These are phyloP conservation scores for Auricularia cornea DNA, from an alignment of 768 basidiomycete genomes.

Conservation along the genomic window DNA sequence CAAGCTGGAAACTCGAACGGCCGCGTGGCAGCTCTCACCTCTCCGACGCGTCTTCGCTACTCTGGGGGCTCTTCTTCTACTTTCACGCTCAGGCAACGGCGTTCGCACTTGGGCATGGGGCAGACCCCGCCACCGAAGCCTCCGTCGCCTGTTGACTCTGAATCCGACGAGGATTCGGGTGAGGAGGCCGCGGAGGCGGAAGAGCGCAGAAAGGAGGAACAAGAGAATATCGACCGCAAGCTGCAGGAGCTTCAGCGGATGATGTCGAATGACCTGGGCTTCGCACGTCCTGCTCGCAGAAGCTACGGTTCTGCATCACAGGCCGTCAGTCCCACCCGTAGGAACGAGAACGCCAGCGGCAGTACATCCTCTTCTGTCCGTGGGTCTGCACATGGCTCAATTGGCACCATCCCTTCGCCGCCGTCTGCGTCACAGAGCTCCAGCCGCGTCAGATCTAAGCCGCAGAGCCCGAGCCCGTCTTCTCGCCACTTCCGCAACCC, in stretches of 20 bases:
- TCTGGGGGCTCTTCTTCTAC: conserved; percentile 2
- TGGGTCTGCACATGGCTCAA: conserved; percentile 68
- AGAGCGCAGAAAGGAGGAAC: conserved; percentile 57
- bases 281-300: conserved; percentile 37
- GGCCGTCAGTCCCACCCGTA: conserved; percentile 16
- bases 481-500: conserved; percentile 49
- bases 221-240: conserved; percentile 58
- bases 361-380: conserved; percentile 57
- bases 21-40: not conserved
- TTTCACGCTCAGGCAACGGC: conserved; percentile 3
- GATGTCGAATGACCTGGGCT: conserved; percentile 67
- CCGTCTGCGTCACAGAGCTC: conserved; percentile 41
- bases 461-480: conserved; percentile 51
- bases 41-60: not conserved
- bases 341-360: conserved; percentile 47
- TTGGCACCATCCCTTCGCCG: conserved; percentile 74
- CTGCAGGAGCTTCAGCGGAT: conserved; percentile 58
- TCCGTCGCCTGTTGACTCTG: conserved; percentile 18
- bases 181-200: conserved; percentile 58
- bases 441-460: conserved; percentile 33
- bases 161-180: conserved; percentile 34
- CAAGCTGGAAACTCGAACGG: not conserved
- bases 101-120: not conserved
- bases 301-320: not conserved
- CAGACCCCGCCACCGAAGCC: conserved; percentile 2